A percentile compares a stretch with the other conserved stretches of the same genome.
These are phyloP conservation scores for Boletellus ananiceps DNA, from an alignment of 768 basidiomycete species.

Conservation along the genomic window DNA sequence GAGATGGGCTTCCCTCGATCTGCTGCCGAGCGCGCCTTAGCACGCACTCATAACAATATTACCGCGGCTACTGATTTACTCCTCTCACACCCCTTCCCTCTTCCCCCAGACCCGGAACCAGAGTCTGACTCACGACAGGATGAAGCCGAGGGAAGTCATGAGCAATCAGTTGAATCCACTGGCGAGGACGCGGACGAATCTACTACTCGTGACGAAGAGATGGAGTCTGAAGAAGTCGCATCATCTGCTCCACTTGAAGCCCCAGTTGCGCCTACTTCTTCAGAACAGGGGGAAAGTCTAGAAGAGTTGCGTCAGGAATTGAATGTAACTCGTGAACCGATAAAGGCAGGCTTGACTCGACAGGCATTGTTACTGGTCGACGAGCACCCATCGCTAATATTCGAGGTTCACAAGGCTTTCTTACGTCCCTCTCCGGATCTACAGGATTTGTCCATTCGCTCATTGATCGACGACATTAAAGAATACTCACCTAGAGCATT, in stretches of 20 bases:
- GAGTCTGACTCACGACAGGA: conserved; percentile 19
- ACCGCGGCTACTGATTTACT: conserved; percentile 85
- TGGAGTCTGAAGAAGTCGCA: conserved; percentile 19
- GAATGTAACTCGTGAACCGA: conserved; percentile 57
- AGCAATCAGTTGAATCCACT: conserved; percentile 29
- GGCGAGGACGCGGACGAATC: conserved; percentile 23
- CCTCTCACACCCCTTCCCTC: conserved; percentile 73
- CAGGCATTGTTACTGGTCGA: conserved; percentile 79
- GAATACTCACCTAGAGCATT: conserved; percentile 59
- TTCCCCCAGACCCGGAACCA: conserved; percentile 59
- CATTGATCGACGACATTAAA: conserved; percentile 75
- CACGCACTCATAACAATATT: conserved; percentile 84
- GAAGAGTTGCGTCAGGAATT: conserved; percentile 67
- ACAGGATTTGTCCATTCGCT: conserved; percentile 61
- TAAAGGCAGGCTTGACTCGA: conserved; percentile 60
- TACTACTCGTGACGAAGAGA: conserved; percentile 26
- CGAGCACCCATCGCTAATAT: conserved; percentile 81
- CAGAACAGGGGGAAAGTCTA: conserved; percentile 38
- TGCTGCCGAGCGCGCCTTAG: conserved; percentile 78
- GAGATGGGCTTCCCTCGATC: conserved; percentile 98
- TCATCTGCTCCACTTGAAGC: conserved; percentile 16
- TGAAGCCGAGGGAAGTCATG: conserved; percentile 12
- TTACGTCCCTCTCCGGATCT: conserved; percentile 56
- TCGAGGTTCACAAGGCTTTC: conserved; percentile 83
- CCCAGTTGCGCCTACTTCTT: conserved; percentile 7